Evolutionary conservation across 2,329 filamentous ascomycete genomes (phyloP).

Genomic region (Penicillium polonicum): DNA sequence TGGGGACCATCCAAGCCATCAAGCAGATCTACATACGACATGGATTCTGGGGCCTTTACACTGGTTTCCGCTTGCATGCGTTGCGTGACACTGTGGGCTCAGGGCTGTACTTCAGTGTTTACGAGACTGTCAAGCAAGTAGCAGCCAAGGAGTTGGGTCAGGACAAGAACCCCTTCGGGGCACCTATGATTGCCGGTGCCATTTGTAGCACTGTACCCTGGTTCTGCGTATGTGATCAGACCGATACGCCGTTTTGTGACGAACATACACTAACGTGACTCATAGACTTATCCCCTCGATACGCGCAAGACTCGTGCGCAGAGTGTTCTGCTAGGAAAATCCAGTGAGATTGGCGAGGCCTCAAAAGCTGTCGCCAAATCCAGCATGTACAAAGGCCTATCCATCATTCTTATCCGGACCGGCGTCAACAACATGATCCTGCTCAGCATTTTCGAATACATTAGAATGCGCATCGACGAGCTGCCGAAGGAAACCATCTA

Average conservation of each 20-base stretch:
- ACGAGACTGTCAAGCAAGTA: constrained; percentile 49
- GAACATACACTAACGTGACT: constrained; percentile 3
- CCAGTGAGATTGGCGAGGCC: constrained; percentile 43
- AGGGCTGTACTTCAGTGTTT: constrained; percentile 49
- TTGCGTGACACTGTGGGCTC: constrained; percentile 48
- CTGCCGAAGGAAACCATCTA: constrained; percentile 28
- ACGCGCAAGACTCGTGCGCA: constrained; percentile 51
- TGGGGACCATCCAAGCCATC: constrained; percentile 45
- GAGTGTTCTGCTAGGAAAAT: constrained; percentile 46
- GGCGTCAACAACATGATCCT: constrained; percentile 51
- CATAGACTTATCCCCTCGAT: constrained; percentile 49
- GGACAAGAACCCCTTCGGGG: constrained; percentile 45
- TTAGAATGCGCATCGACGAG: constrained; percentile 45
- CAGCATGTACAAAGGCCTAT: constrained; percentile 50
- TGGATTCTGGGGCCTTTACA: constrained; percentile 47
- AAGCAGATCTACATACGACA: constrained; percentile 45
- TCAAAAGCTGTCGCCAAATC: constrained; percentile 42
- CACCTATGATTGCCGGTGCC: constrained; percentile 47
- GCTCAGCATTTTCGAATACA: constrained; percentile 48
- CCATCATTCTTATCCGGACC: constrained; percentile 48
- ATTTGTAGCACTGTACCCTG: constrained; percentile 50
- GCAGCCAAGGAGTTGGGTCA: constrained; percentile 45
- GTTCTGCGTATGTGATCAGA: constrained; percentile 42
- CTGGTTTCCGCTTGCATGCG: constrained; percentile 47
- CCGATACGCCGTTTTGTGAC: too few relatives aligned